These are phyloP conservation scores for Candida maris DNA, from an alignment of 805 yeast genomes.

Conservation along the genomic window DNA sequence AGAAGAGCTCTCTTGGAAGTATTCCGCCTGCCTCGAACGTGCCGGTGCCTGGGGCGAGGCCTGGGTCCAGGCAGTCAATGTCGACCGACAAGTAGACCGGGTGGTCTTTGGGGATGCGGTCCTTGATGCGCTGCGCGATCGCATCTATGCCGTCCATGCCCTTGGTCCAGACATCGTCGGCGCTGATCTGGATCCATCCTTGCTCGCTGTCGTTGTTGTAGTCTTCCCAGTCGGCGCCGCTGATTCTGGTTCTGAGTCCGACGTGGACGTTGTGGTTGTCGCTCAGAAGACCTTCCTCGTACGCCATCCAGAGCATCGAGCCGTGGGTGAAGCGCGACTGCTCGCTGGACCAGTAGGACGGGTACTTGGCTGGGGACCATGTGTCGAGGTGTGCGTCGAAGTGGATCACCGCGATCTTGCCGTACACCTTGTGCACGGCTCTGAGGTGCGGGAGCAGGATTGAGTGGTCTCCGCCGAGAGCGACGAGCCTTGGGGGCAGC, in stretches of 20 bases:
- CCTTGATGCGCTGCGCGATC: conserved; percentile 50
- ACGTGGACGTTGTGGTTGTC: conserved; percentile 63
- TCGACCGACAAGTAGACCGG: conserved; percentile 81
- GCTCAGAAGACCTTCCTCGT: conserved; percentile 59
- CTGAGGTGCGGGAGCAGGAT: conserved; percentile 70
- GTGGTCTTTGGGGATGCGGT: conserved; percentile 53
- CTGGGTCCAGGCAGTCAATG: conserved; percentile 61
- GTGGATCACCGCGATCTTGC: conserved; percentile 70
- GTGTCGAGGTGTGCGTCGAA: conserved; percentile 87
- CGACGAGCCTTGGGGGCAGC: conserved; percentile 59
- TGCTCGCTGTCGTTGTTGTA: conserved; percentile 63
- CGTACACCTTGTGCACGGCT: conserved; percentile 56
- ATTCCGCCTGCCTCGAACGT: conserved; percentile 60
- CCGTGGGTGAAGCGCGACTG: conserved; percentile 70
- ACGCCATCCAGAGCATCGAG: conserved; percentile 81
- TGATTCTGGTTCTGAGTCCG: conserved; percentile 70
- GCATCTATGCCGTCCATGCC: conserved; percentile 49
- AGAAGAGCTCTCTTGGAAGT: conserved; percentile 51
- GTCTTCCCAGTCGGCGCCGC: conserved; percentile 57
- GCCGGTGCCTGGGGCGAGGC: conserved; percentile 56
- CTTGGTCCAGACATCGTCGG: conserved; percentile 69
- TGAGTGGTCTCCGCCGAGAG: conserved; percentile 83
- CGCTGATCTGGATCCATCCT: conserved; percentile 64
- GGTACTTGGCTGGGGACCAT: conserved; percentile 71
- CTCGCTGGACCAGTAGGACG: conserved; percentile 34